Evolutionary conservation across 73 alveolate species (phyloP).

Genomic region (Stentor roeselii): DNA sequence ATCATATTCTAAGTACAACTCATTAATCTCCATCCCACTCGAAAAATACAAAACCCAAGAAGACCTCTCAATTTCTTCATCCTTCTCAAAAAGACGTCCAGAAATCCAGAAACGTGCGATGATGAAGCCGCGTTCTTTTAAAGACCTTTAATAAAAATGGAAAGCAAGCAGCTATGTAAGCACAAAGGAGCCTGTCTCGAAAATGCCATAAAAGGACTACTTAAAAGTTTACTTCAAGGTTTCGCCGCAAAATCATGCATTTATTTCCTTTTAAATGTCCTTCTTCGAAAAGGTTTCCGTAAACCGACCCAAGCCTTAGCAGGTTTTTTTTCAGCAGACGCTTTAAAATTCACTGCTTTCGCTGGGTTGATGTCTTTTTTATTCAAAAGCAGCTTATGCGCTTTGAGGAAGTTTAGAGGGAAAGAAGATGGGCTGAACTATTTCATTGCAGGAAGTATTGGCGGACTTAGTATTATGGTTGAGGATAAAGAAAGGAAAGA

Average conservation of each 20-base stretch:
- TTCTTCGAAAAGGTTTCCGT: conserved; percentile 23
- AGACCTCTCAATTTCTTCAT: background rate
- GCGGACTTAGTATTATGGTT: background rate
- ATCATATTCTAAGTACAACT: background rate
- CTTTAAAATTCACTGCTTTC: background rate
- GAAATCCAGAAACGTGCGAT: background rate
- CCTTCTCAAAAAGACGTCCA: background rate
- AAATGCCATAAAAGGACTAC: conserved; percentile 13
- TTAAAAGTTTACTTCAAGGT: background rate
- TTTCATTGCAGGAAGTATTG: background rate
- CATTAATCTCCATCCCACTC: background rate
- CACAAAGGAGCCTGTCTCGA: conserved; percentile 20
- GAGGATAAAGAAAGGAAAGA: background rate
- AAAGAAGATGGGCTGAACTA: conserved; percentile 22
- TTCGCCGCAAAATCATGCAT: conserved; percentile 17
- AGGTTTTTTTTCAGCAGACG: background rate
- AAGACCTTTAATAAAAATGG: background rate
- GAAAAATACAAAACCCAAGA: background rate
- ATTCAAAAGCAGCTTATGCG: background rate
- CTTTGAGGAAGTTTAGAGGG: background rate
- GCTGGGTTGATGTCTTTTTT: background rate
- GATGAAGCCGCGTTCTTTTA: background rate
- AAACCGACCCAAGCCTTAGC: background rate
- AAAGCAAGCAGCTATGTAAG: conserved; percentile 6
- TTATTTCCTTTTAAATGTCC: background rate